Conservation (phyloP, 1,139 yeast genomes). For the Petasospora fabianii region DNA sequence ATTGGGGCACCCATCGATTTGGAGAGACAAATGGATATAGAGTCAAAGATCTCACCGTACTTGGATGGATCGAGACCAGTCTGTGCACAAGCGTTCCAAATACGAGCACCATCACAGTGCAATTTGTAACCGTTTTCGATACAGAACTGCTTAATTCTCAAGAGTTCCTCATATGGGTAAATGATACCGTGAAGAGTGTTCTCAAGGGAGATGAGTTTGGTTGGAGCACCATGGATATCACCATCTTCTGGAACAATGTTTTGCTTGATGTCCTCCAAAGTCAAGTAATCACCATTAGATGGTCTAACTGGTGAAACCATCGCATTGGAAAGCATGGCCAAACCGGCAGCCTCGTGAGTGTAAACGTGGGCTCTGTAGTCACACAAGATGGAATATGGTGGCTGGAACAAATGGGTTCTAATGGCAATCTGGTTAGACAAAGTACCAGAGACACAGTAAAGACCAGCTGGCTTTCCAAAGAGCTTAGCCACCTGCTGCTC, state of each 20-base stretch:
- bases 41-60: slow-evolving; percentile 78
- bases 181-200: slow-evolving; percentile 85
- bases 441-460: slow-evolving; percentile 88
- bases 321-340: slow-evolving; percentile 86
- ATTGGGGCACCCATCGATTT: slow-evolving; percentile 94
- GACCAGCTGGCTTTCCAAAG: slow-evolving; percentile 80
- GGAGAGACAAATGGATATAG: slow-evolving; percentile 84
- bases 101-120: slow-evolving; percentile 94
- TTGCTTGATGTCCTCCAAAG: slow-evolving; percentile 71
- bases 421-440: slow-evolving; percentile 86
- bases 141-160: slow-evolving; percentile 70
- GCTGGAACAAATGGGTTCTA: slow-evolving; percentile 73
- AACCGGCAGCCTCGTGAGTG: slow-evolving; percentile 84
- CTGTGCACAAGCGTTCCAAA: slow-evolving; percentile 84
- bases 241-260: slow-evolving; percentile 72
- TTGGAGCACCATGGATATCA: slow-evolving; percentile 87
- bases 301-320: slow-evolving; percentile 88
- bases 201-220: slow-evolving; percentile 79
- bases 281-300: slow-evolving; percentile 65
- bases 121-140: slow-evolving; percentile 56
- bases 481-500: slow-evolving; percentile 64
- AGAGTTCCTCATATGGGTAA: slow-evolving; percentile 77
- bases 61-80: slow-evolving; percentile 67
- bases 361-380: slow-evolving; percentile 85
- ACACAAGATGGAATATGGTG: slow-evolving; percentile 82